phyloP scores from a whole-genome alignment of 495 filamentous ascomycete species.

The Penicillium dipodomyicola region DNA sequence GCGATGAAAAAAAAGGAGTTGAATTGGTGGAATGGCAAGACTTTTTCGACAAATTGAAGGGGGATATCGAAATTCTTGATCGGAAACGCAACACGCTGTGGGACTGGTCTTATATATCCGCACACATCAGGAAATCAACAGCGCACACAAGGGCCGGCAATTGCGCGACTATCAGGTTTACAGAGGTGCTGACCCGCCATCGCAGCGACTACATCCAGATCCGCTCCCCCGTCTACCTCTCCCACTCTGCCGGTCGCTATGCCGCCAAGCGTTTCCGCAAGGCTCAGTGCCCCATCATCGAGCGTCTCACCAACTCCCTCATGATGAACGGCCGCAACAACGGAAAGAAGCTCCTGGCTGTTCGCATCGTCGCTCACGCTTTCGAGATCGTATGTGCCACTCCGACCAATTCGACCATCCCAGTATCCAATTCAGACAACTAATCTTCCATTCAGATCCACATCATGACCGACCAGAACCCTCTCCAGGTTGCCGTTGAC shows the following conservation, averaged over 20 bases:
- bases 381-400: slow-evolving; percentile 89
- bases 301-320: slow-evolving; percentile 99
- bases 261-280: slow-evolving; percentile 99
- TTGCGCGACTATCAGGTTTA: slow-evolving; percentile 8
- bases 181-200: slow-evolving; percentile 20
- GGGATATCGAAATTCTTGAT: slow-evolving; percentile 8
- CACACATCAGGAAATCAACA: slow-evolving; percentile 11
- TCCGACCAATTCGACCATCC: slow-evolving; percentile 5
- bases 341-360: slow-evolving; percentile 99
- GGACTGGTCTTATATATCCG: background rate
- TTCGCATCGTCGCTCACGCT: slow-evolving; percentile 96
- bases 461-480: slow-evolving; percentile 99
- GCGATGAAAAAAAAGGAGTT: slow-evolving; percentile 11
- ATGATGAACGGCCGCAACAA: slow-evolving; percentile 99
- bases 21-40: slow-evolving; percentile 10
- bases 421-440: slow-evolving; percentile 5
- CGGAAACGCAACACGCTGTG: background rate
- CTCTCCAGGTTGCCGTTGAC: slow-evolving; percentile 98
- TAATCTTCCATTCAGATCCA: slow-evolving; percentile 66
- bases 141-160: background rate
- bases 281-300: slow-evolving; percentile 99
- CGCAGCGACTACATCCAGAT: slow-evolving; percentile 98
- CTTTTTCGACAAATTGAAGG: slow-evolving; percentile 8
- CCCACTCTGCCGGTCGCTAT: slow-evolving; percentile 97
- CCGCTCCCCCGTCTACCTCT: slow-evolving; percentile 95